A percentile compares a stretch with the other conserved stretches of the same genome.
These are phyloP conservation scores for Plasmodium knowlesi DNA, from an alignment of 169 alveolate genomes.

Conservation along the genomic window DNA sequence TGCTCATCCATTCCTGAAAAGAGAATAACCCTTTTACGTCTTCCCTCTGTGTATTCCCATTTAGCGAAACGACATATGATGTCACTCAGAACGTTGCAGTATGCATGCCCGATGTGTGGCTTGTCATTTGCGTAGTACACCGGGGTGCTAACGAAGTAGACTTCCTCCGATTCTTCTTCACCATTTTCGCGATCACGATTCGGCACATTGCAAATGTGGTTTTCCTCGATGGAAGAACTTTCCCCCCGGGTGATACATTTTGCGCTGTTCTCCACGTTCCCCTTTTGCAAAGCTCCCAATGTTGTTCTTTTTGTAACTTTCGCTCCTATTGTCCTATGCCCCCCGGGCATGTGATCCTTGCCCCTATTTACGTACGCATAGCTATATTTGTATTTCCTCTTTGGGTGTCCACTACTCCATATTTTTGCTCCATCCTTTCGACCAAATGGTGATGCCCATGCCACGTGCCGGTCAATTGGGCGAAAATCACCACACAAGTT, in stretches of 20 bases:
- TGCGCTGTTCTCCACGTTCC: background rate
- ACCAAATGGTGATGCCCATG: background rate
- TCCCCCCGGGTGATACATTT: background rate
- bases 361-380: background rate
- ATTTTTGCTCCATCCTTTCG: background rate
- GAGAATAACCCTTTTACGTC: constrained; percentile 37
- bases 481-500: background rate
- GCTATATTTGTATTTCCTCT: background rate
- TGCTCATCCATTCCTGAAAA: constrained; percentile 93
- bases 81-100: constrained; percentile 82
- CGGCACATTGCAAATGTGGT: background rate
- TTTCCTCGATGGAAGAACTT: background rate
- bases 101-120: constrained; percentile 86
- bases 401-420: background rate
- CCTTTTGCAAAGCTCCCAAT: background rate
- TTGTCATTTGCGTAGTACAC: constrained; percentile 82
- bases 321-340: background rate
- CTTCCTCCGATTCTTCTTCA: background rate
- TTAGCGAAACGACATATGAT: constrained; percentile 67
- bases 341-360: background rate
- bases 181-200: background rate
- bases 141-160: constrained; percentile 65
- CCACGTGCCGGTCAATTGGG: background rate
- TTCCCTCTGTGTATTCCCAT: constrained; percentile 7
- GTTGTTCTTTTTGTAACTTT: background rate